phyloP scores from a whole-genome alignment of 1,284 basidiomycete species.

The Apiotrichum siamense region DNA sequence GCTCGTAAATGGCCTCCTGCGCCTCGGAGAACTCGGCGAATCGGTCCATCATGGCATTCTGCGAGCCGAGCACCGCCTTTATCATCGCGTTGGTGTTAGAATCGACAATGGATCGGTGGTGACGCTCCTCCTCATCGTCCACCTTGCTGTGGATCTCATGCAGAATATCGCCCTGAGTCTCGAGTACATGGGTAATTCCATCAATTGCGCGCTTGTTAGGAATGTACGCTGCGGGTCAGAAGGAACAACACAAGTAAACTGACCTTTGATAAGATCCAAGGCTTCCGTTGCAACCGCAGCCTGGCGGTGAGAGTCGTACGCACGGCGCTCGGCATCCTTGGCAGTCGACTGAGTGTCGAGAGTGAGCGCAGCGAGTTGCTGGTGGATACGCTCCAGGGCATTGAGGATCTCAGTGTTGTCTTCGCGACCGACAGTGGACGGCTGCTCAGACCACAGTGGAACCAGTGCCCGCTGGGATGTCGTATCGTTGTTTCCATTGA shows the following conservation, averaged over 20 bases:
- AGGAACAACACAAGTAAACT: not conserved
- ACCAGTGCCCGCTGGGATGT: not conserved
- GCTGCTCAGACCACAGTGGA: not conserved
- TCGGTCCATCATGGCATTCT: constrained; percentile 15
- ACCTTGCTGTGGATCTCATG: constrained; percentile 12
- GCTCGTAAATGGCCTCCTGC: constrained; percentile 7
- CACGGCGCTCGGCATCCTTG: constrained; percentile 2
- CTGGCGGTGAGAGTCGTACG: constrained; percentile 1
- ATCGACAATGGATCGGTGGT: not conserved
- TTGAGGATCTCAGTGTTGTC: not conserved
- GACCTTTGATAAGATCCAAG: constrained; percentile 9
- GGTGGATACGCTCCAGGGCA: constrained; percentile 7
- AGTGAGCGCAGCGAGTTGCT: constrained; percentile 3
- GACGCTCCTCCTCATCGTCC: constrained; percentile 5
- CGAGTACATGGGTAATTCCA: constrained; percentile 4
- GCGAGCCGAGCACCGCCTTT: constrained; percentile 5
- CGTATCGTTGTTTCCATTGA: not conserved
- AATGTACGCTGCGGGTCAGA: constrained; percentile 10
- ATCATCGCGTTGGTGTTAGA: constrained; percentile 9
- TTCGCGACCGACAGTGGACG: not conserved
- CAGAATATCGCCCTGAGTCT: constrained; percentile 8
- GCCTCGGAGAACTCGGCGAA: constrained; percentile 6
- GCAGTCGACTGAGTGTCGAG: not conserved
- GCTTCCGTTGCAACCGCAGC: constrained; percentile 1
- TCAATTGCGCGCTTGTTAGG: not conserved